phyloP scores from a whole-genome alignment of 176 grass and related monocot genomes.

The Paspalum vaginatum region DNA sequence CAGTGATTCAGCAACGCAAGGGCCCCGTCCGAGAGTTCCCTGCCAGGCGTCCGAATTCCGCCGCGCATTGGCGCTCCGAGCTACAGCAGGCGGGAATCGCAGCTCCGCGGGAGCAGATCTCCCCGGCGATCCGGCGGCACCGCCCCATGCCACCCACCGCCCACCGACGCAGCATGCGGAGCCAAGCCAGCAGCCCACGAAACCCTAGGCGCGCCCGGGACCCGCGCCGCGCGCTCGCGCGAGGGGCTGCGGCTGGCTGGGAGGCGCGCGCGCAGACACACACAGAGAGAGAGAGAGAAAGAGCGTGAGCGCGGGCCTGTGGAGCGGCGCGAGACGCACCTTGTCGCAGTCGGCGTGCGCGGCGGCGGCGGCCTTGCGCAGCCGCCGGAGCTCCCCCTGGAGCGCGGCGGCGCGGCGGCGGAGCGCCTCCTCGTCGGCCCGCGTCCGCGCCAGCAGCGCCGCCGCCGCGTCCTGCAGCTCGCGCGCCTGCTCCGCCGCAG shows the following conservation, averaged over 20 bases:
- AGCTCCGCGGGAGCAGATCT: slow-evolving; percentile 43
- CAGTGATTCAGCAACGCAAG: not conserved
- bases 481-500: slow-evolving; percentile 72
- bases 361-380: slow-evolving; percentile 47
- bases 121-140: slow-evolving; percentile 36
- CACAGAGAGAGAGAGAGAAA: not conserved
- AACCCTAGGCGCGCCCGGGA: slow-evolving; percentile 12
- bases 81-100: slow-evolving; percentile 19
- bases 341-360: slow-evolving; percentile 59
- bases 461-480: slow-evolving; percentile 92
- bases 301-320: not conserved
- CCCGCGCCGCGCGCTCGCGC: not conserved
- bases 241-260: too few relatives aligned
- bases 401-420: slow-evolving; percentile 70
- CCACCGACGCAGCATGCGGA: not conserved
- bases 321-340: slow-evolving; percentile 30
- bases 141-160: not conserved
- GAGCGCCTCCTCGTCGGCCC: slow-evolving; percentile 78
- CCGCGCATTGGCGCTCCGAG: not conserved
- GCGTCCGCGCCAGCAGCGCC: slow-evolving; percentile 57
- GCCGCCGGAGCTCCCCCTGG: slow-evolving; percentile 61
- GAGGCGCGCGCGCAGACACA: not conserved
- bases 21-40: not conserved
- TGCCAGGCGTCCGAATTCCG: not conserved
- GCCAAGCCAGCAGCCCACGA: not conserved